Percentiles rank a stretch among this genome's conserved stretches.
These are phyloP conservation scores for Boletus sp. DNA, from an alignment of 768 basidiomycete species.

Conservation along the genomic window DNA sequence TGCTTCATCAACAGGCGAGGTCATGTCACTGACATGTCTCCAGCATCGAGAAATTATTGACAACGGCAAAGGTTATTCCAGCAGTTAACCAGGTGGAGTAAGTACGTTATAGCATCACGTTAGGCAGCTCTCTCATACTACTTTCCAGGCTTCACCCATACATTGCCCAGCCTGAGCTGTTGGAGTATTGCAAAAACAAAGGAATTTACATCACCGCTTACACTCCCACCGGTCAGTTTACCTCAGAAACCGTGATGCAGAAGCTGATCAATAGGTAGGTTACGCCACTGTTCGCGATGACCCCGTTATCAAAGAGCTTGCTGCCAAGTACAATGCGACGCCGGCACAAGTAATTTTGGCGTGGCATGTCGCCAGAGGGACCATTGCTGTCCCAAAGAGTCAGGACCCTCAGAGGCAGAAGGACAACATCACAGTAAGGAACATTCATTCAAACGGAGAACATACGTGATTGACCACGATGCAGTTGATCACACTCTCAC, in stretches of 20 bases:
- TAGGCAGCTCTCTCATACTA: slow-evolving; percentile 26
- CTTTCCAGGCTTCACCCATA: slow-evolving; percentile 54
- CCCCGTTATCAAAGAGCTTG: slow-evolving; percentile 26
- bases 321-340: slow-evolving; percentile 29
- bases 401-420: slow-evolving; percentile 45
- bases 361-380: slow-evolving; percentile 23
- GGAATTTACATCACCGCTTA: slow-evolving; percentile 74
- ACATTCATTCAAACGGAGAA: neutral
- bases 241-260: neutral
- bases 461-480: slow-evolving; percentile 1
- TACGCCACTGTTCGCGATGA: slow-evolving; percentile 30
- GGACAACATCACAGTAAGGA: slow-evolving; percentile 45
- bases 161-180: slow-evolving; percentile 53
- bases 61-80: slow-evolving; percentile 53
- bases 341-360: slow-evolving; percentile 32
- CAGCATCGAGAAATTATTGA: slow-evolving; percentile 36
- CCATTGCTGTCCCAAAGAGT: slow-evolving; percentile 49
- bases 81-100: slow-evolving; percentile 67
- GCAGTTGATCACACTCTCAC: slow-evolving; percentile 32
- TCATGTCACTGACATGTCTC: neutral
- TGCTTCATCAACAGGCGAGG: neutral
- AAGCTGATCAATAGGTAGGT: slow-evolving; percentile 12
- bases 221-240: slow-evolving; percentile 43
- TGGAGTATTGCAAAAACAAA: slow-evolving; percentile 52
- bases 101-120: neutral